phyloP scores from a whole-genome alignment of 2,329 filamentous ascomycete genomes.

The Neopestalotiopsis sp. region DNA sequence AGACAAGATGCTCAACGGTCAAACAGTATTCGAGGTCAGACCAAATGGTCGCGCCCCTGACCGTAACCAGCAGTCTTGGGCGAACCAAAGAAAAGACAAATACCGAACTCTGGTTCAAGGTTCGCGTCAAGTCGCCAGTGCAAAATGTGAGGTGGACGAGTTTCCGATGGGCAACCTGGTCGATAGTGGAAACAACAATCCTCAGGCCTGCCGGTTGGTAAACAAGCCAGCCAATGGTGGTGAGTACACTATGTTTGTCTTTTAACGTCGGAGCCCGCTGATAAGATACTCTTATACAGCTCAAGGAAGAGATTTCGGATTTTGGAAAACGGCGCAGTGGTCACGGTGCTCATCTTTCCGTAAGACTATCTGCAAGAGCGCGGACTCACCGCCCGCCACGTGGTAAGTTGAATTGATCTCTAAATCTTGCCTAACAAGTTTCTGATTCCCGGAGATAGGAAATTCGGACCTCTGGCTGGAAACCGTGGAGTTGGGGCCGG shows the following conservation, averaged over 20 bases:
- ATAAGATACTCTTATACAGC: not conserved
- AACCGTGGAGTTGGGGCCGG: not conserved
- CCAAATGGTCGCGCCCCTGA: not conserved
- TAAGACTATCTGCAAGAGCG: not conserved
- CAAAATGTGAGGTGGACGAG: constrained; percentile 15
- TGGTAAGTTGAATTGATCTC: not conserved
- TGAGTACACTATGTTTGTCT: no score
- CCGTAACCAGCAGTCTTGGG: constrained; percentile 4
- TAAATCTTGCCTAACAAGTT: not conserved
- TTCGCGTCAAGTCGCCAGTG: not conserved
- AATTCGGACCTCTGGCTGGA: not conserved
- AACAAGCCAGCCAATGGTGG: not conserved
- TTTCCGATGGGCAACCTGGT: constrained; percentile 7
- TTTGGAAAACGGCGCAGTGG: not conserved
- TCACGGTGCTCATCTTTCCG: not conserved
- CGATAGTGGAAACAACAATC: not conserved
- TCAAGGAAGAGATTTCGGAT: not conserved
- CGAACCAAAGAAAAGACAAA: constrained; percentile 3
- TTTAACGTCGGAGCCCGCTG: no score
- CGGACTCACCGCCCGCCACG: not conserved
- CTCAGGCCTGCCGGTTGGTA: not conserved
- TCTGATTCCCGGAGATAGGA: not conserved
- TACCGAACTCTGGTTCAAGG: constrained; percentile 17
- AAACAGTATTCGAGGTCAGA: constrained; percentile 3
- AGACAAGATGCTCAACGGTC: constrained; percentile 22